phyloP scores from a whole-genome alignment of 2,329 filamentous ascomycete genomes.

The Pleomassaria siparia region DNA sequence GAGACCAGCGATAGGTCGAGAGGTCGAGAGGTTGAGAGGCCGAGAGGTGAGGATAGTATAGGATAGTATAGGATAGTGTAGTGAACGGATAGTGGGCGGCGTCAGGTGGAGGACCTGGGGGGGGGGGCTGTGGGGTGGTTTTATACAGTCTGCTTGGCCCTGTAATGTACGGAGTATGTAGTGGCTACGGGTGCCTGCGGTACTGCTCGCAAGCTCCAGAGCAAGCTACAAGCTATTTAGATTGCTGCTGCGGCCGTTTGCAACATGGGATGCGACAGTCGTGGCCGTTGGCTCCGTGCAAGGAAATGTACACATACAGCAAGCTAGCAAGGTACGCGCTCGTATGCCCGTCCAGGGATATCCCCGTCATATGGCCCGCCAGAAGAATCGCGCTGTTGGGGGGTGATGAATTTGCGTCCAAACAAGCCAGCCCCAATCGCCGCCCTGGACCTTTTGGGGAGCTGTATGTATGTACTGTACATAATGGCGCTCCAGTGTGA shows the following conservation, averaged over 20 bases:
- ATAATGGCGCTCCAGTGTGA: no score
- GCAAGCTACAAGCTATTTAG: constrained; percentile 32
- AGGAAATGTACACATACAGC: constrained; percentile 36
- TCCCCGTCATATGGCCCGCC: constrained; percentile 25
- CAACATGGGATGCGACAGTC: constrained; percentile 44
- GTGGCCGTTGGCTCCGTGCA: constrained; percentile 43
- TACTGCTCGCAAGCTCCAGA: constrained; percentile 30
- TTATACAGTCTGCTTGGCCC: constrained; percentile 42
- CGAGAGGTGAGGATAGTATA: no score
- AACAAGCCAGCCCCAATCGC: no score
- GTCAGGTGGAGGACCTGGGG: constrained; percentile 31
- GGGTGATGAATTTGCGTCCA: no score
- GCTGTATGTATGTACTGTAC: no score
- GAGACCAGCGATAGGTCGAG: no score
- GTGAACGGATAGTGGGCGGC: constrained; percentile 28
- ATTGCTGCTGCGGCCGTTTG: constrained; percentile 46
- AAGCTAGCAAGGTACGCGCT: constrained; percentile 28
- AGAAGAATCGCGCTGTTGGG: constrained; percentile 18
- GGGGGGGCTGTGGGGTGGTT: constrained; percentile 39
- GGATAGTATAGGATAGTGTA: background rate
- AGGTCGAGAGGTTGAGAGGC: no score
- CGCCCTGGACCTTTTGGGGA: no score
- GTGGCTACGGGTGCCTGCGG: no score
- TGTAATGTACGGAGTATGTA: no score
- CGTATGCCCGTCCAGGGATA: constrained; percentile 25